Evolutionary conservation across 2,329 filamentous ascomycete genomes (phyloP), one percentile per base, ranked within the genome.

Genomic region (Trichoderma guizhouense): DNA sequence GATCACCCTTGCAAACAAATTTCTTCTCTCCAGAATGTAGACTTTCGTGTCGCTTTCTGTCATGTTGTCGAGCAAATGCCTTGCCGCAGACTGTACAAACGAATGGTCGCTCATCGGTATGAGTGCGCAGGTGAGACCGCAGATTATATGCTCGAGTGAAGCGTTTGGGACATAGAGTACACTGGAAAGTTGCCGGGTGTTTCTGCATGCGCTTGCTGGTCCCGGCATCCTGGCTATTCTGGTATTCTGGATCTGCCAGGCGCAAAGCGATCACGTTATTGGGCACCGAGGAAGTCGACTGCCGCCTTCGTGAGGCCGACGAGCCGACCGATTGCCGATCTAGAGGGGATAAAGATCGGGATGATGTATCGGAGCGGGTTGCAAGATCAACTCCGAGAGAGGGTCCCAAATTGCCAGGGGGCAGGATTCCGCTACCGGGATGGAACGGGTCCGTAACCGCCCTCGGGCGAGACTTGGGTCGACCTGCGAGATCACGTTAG

Each of bases 21-120:
- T 97, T 98, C 89, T 98, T 99, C 84, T 99, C 96, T 55, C 96
- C 96, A 0, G 93, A 97, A 79, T 99, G 96, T 55, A 99, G 85
- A 51, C 95, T 95, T 83, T 99, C 96, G 81, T 99, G 96, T 51
- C 96, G 92, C 83, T 99, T 99, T 60, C 96, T 92, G 80, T 99
- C 96, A 79, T 99, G 96, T 79, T 99, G 96, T 30, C 96, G 92
- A 7, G 96, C 96, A 83, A 99, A 99, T 0, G 96, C 96, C 82
- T 99, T 99, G 67, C 94, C 93, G 76, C 96, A 99, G 9, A 98
- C 94, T 0, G 93, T 98, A 79, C 96, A 99, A 3, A 98, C 95
- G 78, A 98, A 99, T 0, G 96, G 96, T 62, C 96, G 89, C 84
- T 99, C 96, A 78, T 99, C 96, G 0, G 96, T 99, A 79, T 99